phyloP scores from a whole-genome alignment of 2,329 filamentous ascomycete genomes.

The Fusarium transvaalense region DNA sequence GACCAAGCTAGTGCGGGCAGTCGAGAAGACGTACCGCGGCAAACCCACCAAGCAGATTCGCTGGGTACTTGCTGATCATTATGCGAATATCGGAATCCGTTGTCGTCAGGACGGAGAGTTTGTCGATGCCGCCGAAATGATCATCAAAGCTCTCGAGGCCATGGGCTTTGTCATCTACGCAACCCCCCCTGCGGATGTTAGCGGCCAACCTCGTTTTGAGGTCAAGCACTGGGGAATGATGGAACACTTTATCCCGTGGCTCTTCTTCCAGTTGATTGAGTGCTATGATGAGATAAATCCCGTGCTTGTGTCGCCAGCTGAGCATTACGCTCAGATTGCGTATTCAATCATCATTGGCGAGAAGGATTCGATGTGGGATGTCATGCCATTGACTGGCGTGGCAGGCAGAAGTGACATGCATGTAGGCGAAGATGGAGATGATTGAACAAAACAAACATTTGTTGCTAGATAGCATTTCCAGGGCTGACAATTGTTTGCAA shows the following conservation, averaged over 20 bases:
- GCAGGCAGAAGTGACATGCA: no score
- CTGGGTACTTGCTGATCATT: background rate
- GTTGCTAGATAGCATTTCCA: no score
- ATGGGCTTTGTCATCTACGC: background rate
- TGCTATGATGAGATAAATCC: background rate
- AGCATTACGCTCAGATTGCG: background rate
- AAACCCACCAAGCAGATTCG: background rate
- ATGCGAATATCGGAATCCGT: background rate
- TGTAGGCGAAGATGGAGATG: no score
- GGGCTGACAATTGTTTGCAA: no score
- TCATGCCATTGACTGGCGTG: conserved; percentile 1
- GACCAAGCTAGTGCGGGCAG: background rate
- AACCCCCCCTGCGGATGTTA: background rate
- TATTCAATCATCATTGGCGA: conserved; percentile 1
- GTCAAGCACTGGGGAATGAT: conserved; percentile 7
- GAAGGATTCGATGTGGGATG: background rate
- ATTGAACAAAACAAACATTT: no score
- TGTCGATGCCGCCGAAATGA: background rate
- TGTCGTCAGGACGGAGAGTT: background rate
- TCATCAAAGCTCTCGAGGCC: conserved; percentile 1
- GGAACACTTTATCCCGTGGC: background rate
- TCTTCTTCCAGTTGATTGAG: background rate
- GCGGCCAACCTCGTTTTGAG: background rate
- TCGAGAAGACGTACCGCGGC: conserved; percentile 3
- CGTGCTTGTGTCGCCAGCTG: rapidly evolving